Base-by-base conservation (phyloP, 495 filamentous ascomycete species). In the Penicillium bialowiezense region DNA sequence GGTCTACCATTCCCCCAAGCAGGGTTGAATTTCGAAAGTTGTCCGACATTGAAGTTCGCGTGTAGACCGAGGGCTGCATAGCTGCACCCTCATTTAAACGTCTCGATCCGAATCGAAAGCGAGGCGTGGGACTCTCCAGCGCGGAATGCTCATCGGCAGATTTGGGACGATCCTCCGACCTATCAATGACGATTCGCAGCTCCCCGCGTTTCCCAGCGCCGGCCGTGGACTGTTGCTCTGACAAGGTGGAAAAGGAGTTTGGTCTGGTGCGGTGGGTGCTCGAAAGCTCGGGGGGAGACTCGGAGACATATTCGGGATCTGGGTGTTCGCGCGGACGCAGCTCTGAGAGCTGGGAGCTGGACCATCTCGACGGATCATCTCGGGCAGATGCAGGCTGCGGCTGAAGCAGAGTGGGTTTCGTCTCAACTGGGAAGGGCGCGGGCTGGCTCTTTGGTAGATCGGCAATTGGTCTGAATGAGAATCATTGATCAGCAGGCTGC, bases 181-280 rank as follows among this genome's bases (percentile, higher is more conserved):
- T 78, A 51, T 93, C 89, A 51, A 96, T 95, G 42, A 93, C 83
- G 51, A 95, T 83, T 63, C 88, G 90, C 67, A 93, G 82, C 50
- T 84, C 86, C 39, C 84, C 87, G 8, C 52, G 64, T 44, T 58
- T 59, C 44, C 65, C 67, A 23, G 54, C 55, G 24, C 62, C 64
- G 26, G 57, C 55, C 34, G 46, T 56, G 21, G 70, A 71, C 33
- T 62, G 63, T n/a, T 72, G 64, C 32, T 83, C 80, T n/a, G 78
- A 75, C 19, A 80, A 65, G 1, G 79, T 80, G 7, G 83, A 86
- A 58, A 83, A 85, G 4, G 85, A 88, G 51, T 76, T 75, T 9
- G 86, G 76, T 49, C 85, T 73, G 38, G 73, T 64, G 44, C 75
- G 80, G 20, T 59, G 59, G 26, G 44, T 36, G n/a, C 38, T 38